Conservation (phyloP, 139 green algal species). For the Desmodesmus armatus region DNA sequence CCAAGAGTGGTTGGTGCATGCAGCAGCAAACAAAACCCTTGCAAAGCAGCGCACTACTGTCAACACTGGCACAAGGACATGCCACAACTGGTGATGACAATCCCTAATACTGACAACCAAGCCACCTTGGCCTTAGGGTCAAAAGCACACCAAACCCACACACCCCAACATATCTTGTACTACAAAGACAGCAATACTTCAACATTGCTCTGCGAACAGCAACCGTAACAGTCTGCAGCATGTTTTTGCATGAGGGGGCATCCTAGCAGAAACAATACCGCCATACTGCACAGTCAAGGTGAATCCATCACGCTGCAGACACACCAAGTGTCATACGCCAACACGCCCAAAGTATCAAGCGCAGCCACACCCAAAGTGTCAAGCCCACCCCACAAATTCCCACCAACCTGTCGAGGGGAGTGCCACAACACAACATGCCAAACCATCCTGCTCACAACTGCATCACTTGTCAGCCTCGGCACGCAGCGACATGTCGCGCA, state of each 20-base stretch:
- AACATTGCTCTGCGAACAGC: neutral
- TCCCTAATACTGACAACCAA: too few species aligned
- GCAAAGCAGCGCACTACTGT: neutral
- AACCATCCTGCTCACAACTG: neutral
- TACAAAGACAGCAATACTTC: neutral
- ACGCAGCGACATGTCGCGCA: constrained; percentile 48
- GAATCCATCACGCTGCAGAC: too few species aligned
- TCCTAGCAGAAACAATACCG: too few species aligned
- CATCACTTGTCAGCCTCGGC: constrained; percentile 27
- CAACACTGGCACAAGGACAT: neutral
- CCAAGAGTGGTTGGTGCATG: neutral
- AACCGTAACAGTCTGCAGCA: too few species aligned
- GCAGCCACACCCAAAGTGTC: too few species aligned
- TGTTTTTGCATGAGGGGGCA: too few species aligned
- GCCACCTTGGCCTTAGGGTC: too few species aligned
- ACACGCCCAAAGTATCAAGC: too few species aligned
- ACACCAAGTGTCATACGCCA: too few species aligned
- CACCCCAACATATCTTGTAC: neutral
- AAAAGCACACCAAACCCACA: neutral
- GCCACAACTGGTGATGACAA: neutral
- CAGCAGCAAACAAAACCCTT: neutral
- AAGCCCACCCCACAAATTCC: too few species aligned
- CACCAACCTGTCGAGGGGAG: too few species aligned
- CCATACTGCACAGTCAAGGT: too few species aligned
- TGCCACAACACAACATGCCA: neutral